Evolutionary conservation across 345 rosid species (phyloP).

Genomic region (Lumnitzera littorea): DNA sequence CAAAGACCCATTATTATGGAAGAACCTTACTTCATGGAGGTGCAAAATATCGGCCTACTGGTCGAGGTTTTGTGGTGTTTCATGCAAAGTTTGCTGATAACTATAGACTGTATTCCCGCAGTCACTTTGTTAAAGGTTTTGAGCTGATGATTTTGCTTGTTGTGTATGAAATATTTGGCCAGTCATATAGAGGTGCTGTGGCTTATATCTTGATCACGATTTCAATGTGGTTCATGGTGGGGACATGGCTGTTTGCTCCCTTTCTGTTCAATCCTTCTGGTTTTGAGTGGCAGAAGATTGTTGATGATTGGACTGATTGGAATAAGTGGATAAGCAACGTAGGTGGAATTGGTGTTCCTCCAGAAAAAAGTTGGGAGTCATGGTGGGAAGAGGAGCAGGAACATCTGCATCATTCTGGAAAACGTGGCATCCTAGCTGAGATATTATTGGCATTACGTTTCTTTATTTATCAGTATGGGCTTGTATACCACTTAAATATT

Average conservation of each 20-base stretch:
- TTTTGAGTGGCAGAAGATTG: conserved; percentile 98
- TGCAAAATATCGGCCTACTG: conserved; percentile 91
- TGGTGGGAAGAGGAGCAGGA: conserved; percentile 99
- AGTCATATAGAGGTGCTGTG: conserved; percentile 71
- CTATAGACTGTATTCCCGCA: conserved; percentile 92
- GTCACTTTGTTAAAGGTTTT: conserved; percentile 96
- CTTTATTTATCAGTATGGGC: conserved; percentile 94
- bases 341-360: conserved; percentile 96
- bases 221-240: conserved; percentile 99
- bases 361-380: conserved; percentile 99
- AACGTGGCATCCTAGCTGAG: conserved; percentile 88
- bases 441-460: conserved; percentile 75
- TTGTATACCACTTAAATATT: conserved; percentile 76
- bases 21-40: conserved; percentile 98
- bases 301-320: conserved; percentile 99
- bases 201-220: conserved; percentile 84
- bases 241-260: conserved; percentile 99
- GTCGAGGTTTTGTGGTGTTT: conserved; percentile 97
- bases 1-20: conserved; percentile 96
- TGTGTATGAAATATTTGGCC: conserved; percentile 83
- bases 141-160: conserved; percentile 93
- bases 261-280: conserved; percentile 99
- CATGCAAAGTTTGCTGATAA: conserved; percentile 99
- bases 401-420: conserved; percentile 84
- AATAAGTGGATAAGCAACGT: conserved; percentile 91